Evolutionary conservation across 805 yeast species (phyloP).

Genomic region (Spathaspora girioi): DNA sequence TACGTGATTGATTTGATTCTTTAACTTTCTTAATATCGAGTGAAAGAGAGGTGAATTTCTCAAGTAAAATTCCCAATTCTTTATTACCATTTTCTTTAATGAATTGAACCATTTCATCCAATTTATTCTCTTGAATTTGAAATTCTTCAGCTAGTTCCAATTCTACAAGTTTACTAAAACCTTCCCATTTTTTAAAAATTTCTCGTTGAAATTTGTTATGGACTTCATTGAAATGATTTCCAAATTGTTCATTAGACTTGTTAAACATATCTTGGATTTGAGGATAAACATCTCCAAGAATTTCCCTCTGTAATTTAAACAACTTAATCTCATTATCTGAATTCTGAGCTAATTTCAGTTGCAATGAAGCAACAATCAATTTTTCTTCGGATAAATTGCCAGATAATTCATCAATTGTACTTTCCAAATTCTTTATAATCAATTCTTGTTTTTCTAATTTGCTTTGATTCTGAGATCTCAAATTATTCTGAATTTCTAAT

Average conservation of each 20-base stretch:
- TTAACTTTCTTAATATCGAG: neutral
- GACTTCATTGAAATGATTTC: neutral
- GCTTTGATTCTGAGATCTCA: neutral
- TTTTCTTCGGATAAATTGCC: conserved; percentile 8
- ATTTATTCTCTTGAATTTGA: neutral
- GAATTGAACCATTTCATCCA: neutral
- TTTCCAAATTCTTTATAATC: conserved; percentile 2
- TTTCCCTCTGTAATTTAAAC: neutral
- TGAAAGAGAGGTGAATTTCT: neutral
- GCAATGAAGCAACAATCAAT: conserved; percentile 1
- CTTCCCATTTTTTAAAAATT: neutral
- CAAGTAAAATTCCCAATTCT: neutral
- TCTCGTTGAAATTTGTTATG: neutral
- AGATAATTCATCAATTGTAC: conserved; percentile 5
- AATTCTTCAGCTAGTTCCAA: neutral
- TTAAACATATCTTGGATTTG: neutral
- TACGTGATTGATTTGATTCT: neutral
- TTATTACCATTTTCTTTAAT: neutral
- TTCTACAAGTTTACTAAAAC: neutral
- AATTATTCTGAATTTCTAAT: neutral
- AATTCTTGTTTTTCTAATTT: conserved; percentile 2
- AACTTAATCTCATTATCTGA: neutral
- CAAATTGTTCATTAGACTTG: neutral
- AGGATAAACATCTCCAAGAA: neutral
- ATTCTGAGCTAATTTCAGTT: neutral